Evolutionary conservation across 306 rosid species (phyloP), one percentile per base, ranked within the genome.

Genomic region (Ziziphus jujuba): DNA sequence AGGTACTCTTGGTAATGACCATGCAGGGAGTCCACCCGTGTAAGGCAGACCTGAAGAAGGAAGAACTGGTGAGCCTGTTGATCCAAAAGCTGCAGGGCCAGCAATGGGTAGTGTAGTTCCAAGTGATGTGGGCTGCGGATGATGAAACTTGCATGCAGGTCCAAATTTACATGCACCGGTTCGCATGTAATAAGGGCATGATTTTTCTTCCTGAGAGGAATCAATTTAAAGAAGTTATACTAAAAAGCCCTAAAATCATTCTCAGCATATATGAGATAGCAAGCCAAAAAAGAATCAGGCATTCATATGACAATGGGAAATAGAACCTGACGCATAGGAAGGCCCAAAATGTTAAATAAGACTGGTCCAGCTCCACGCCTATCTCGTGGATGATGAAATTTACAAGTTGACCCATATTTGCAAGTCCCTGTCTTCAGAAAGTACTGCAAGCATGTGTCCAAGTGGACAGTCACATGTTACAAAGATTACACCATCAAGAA

Each of bases 391-490:
- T 92, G 98, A 79, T 92, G 98, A 77, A 89, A 92, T 81, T 92
- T 92, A 81, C 98, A 92, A 17, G 98, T 87, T 33, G 95, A 71
- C 69, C 98, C 96, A 82, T 92, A 92, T 77, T 92, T 92, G 85
- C 98, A 92, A 62, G 96, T 92, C 74, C 98, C 96, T 45, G 98
- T 92, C 92, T 89, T 92, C 84, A 92, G 89, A 82, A 85, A 92
- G 80, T 92, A 92, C 98, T 92, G 90, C 84, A 77, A 74, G 68
- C 50, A 59, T 59, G 63, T 73, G 62, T 63, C 10, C 49, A 65
- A 67, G 54, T 44, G 75, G 49, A 34, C 43, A 62, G 49, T 58
- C 53, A 76, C 63, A 56, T 56, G 75, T 59, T 45, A 55, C 53
- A 25, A 56, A 61, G 14, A 63, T 59, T 35, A 2, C 12, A 51